Evolutionary conservation across 768 basidiomycete species (phyloP), one percentile per base, ranked within the genome.

Genomic region (Leccinum subtestaceum): DNA sequence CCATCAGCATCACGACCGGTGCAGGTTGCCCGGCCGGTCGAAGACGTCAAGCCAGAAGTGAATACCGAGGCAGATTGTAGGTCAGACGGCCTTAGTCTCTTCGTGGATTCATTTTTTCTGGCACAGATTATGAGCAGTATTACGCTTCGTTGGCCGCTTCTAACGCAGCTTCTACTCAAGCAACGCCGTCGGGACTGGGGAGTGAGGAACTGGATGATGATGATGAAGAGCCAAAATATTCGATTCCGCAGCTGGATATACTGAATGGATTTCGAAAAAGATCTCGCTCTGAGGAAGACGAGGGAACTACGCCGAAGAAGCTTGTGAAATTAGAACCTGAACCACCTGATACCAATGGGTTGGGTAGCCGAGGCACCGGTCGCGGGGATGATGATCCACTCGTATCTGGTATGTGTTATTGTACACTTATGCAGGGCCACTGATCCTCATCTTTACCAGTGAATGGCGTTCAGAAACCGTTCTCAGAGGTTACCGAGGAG

Each of bases 401-500:
- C 32, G 84, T 89, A n/a, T 80, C 84, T 67, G 89, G 92, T 85
- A 66, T 59, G 84, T 5, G 0, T 40, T 71, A 45, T 57, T 5
- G 43, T 43, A 1, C 60, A 12, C 52, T 13, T 6, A 19, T 45
- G n/a, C 13, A n/a, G 38, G 46, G 23, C 27, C 7, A 15, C 38
- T 57, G 23, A 59, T 31, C 7, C 46, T 9, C 23, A 46, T 32
- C 58, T 56, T 53, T 57, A 45, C 45, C 62, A 92, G 94, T 98
- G 25, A 87, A 87, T 60, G 93, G 94, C 13, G 75, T 79, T 43
- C 79, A 84, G 19, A 85, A 91, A 65, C 80, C 84, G 7, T 88
- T 91, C 65, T 90, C 87, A 4, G 79, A 87, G 61, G 84, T 98
- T 46, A 95, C 91, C 3, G 95, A 97, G 65, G 95, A 94, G 63